Evolutionary conservation across 345 rosid species (phyloP).

Genomic region (Arabis hirsuta): DNA sequence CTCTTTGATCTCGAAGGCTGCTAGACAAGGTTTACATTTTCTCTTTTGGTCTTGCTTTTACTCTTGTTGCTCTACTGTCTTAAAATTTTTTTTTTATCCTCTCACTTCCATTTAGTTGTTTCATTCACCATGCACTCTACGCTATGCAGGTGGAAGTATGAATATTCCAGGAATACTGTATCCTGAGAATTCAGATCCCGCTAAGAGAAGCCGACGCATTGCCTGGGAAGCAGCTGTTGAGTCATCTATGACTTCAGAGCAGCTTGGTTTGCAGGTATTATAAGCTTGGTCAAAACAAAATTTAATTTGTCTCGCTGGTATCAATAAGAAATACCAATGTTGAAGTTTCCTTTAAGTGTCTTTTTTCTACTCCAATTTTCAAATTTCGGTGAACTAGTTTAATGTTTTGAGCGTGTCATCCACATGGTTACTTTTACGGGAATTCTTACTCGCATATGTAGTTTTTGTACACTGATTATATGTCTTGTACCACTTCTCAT

Average conservation of each 20-base stretch:
- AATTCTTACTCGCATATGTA: slow-evolving; percentile 12
- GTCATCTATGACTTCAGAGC: slow-evolving; percentile 76
- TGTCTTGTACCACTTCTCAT: slow-evolving; percentile 21
- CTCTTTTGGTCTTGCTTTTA: slow-evolving; percentile 37
- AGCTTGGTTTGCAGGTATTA: slow-evolving; percentile 83
- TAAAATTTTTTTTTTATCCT: slow-evolving; percentile 17
- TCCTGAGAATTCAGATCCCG: slow-evolving; percentile 83
- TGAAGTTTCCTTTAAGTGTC: slow-evolving; percentile 6
- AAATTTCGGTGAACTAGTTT: neutral
- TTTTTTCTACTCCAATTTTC: slow-evolving; percentile 1
- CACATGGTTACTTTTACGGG: slow-evolving; percentile 19
- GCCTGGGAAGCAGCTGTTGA: slow-evolving; percentile 96
- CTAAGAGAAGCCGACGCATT: slow-evolving; percentile 79
- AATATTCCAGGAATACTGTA: slow-evolving; percentile 78
- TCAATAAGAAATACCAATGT: slow-evolving; percentile 12
- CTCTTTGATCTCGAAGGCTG: slow-evolving; percentile 75
- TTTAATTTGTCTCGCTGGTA: slow-evolving; percentile 18
- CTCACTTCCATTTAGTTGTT: slow-evolving; percentile 42
- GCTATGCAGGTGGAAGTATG: slow-evolving; percentile 73
- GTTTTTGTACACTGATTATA: slow-evolving; percentile 2
- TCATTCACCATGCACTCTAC: slow-evolving; percentile 45
- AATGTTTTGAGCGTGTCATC: slow-evolving; percentile 14
- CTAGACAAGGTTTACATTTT: slow-evolving; percentile 78
- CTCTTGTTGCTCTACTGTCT: slow-evolving; percentile 15
- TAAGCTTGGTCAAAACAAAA: slow-evolving; percentile 21